Evolutionary conservation across 2,329 filamentous ascomycete genomes (phyloP), one percentile per base, ranked within the genome.

Genomic region (Cladosporium sp.): DNA sequence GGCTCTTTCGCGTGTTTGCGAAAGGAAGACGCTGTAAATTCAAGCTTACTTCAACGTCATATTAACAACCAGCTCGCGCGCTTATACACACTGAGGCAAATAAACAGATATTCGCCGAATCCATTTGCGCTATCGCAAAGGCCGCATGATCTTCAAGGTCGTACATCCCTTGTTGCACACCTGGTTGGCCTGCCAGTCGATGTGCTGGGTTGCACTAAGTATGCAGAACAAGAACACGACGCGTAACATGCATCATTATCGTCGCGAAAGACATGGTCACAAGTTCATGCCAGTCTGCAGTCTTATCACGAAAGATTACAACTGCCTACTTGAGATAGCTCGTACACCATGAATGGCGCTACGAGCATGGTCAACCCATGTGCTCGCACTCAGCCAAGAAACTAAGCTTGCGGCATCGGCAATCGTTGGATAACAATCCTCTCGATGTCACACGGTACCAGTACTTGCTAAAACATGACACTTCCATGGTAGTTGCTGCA

Each of bases 11-110:
- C n/a, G 18, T 46, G 8, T 46, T 8, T 7, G 40, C 40, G n/a
- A 46, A 46, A 11, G 12, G n/a, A 46, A 46, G 40, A 21, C n/a
- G 40, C 40, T 46, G 40, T 46, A 46, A 46, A 46, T 46, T 29
- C 23, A 53, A 53, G 50, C 50, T 53, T 53, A 53, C 50, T 53
- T 53, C 16, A 53, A 53, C 50, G 50, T 29, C 50, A 53, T 16
- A 28, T 33, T 28, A 33, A 18, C 52, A 29, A 31, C 2, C 52
- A 33, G 52, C 40, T 46, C n/a, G 40, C 10, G 40, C n/a, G 40
- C n/a, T 46, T 12, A 8, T 46, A 46, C 40, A 21, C n/a, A 21
- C 12, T 11, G 8, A 46, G n/a, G n/a, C 10, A 10, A 23, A 21
- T 21, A 8, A 46, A n/a, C 40, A 21, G 8, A 3, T 46, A n/a